These are phyloP conservation scores for Marasmius oreades DNA, from an alignment of 1,284 basidiomycete species.

Conservation along the genomic window DNA sequence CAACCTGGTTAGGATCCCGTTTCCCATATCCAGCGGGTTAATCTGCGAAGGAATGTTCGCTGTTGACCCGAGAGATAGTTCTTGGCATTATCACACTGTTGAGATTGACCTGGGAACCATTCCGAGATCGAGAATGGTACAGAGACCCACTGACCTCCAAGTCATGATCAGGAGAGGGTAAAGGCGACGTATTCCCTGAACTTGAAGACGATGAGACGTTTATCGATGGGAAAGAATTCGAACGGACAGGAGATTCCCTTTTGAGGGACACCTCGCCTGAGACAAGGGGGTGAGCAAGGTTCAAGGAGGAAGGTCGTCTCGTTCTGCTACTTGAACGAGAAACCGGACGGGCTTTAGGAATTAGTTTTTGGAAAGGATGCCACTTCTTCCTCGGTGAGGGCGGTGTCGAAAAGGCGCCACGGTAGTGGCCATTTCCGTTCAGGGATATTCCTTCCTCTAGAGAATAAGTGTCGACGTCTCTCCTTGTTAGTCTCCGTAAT, in stretches of 20 bases:
- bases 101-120: conserved; percentile 61
- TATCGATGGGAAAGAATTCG: conserved; percentile 7
- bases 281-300: not conserved
- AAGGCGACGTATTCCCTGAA: conserved; percentile 26
- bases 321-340: not conserved
- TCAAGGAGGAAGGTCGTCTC: not conserved
- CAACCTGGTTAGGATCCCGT: too few species aligned
- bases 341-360: conserved; percentile 17
- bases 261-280: not conserved
- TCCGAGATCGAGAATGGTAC: conserved; percentile 52
- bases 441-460: conserved; percentile 57
- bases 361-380: conserved; percentile 35
- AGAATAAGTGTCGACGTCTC: conserved; percentile 40
- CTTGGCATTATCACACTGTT: conserved; percentile 30
- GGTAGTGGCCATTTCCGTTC: conserved; percentile 21
- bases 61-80: conserved; percentile 11
- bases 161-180: conserved; percentile 34
- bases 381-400: conserved; percentile 29
- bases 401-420: conserved; percentile 27
- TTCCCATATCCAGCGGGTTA: too few species aligned
- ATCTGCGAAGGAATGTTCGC: conserved; percentile 5
- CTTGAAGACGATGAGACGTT: conserved; percentile 10
- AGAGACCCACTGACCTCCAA: conserved; percentile 15
- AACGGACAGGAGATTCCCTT: conserved; percentile 15
- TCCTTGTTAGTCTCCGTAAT: conserved; percentile 32